Conservation (phyloP, 2,329 filamentous ascomycete species). For the Cladosporium sphaerospermum region DNA sequence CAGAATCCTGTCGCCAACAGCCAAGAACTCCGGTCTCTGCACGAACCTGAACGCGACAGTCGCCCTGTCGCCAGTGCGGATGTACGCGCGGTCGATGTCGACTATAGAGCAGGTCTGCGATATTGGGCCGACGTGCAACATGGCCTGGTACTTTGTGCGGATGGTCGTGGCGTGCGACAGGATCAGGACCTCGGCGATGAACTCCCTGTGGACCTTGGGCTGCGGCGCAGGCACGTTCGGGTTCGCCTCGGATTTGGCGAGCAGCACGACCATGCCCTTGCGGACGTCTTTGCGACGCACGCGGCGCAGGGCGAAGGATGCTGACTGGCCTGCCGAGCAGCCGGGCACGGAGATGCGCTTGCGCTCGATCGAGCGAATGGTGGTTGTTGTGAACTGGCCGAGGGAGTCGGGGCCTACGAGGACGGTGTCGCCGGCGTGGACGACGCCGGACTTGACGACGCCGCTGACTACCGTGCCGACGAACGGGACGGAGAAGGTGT, state of each 20-base stretch:
- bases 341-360: constrained; percentile 86
- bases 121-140: constrained; percentile 93
- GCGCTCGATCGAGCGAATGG: constrained; percentile 85
- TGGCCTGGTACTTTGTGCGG: constrained; percentile 93
- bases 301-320: constrained; percentile 82
- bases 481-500: constrained; percentile 96
- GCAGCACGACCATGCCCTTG: constrained; percentile 95
- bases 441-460: constrained; percentile 74
- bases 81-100: constrained; percentile 92
- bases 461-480: constrained; percentile 94
- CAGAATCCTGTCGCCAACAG: constrained; percentile 78
- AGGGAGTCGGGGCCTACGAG: constrained; percentile 85
- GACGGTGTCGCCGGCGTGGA: constrained; percentile 85
- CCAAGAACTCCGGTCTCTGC: constrained; percentile 86
- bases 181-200: constrained; percentile 73
- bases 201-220: constrained; percentile 50
- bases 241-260: constrained; percentile 63
- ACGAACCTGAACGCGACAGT: constrained; percentile 92
- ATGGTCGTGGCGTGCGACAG: constrained; percentile 95
- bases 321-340: constrained; percentile 85
- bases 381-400: constrained; percentile 81
- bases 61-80: constrained; percentile 89
- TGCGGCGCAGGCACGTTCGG: constrained; percentile 29
- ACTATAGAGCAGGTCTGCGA: constrained; percentile 96
- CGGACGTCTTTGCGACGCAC: constrained; percentile 85